These are phyloP conservation scores for Friedmanniomyces endolithicus DNA, from an alignment of 495 filamentous ascomycete genomes.

Conservation along the genomic window DNA sequence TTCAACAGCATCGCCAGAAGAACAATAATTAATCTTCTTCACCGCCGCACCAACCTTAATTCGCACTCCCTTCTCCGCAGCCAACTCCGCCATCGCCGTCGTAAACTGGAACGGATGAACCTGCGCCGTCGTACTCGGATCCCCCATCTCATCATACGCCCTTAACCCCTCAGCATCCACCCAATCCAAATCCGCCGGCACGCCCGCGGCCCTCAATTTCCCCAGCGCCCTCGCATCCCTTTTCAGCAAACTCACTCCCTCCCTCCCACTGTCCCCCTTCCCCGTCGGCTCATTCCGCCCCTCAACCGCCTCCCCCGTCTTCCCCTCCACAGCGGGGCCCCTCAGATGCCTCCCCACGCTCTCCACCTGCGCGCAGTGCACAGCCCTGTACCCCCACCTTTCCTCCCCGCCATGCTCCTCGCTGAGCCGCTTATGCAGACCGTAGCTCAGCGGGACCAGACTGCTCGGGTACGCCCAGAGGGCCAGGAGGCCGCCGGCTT, in stretches of 20 bases:
- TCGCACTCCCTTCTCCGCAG: slow-evolving; percentile 50
- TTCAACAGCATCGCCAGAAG: slow-evolving; percentile 37
- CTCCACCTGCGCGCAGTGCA: slow-evolving; percentile 63
- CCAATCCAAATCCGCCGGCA: slow-evolving; percentile 83
- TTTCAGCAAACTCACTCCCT: slow-evolving; percentile 55
- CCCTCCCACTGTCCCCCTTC: slow-evolving; percentile 18
- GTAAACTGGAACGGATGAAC: slow-evolving; percentile 93
- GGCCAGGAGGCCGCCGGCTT: slow-evolving; percentile 83
- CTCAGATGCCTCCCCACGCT: slow-evolving; percentile 38
- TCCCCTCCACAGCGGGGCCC: slow-evolving; percentile 26
- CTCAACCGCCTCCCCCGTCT: slow-evolving; percentile 21
- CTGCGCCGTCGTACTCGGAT: slow-evolving; percentile 69
- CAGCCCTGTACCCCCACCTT: slow-evolving; percentile 75
- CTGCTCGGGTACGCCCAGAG: slow-evolving; percentile 84
- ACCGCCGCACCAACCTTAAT: slow-evolving; percentile 40
- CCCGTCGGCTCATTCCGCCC: slow-evolving; percentile 20
- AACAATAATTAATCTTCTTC: slow-evolving; percentile 46
- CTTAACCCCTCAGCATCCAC: slow-evolving; percentile 52
- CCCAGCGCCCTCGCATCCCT: slow-evolving; percentile 48
- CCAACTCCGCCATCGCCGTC: slow-evolving; percentile 69
- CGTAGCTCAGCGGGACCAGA: slow-evolving; percentile 78
- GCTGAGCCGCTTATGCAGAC: slow-evolving; percentile 73
- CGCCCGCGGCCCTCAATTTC: slow-evolving; percentile 45
- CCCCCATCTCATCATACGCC: slow-evolving; percentile 74
- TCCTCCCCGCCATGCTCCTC: slow-evolving; percentile 68